Percentiles rank a stretch among this genome's conserved stretches.
Evolutionary conservation across 192 early-diverging fungal genomes (phyloP).

Genomic region (Linderina pennispora): DNA sequence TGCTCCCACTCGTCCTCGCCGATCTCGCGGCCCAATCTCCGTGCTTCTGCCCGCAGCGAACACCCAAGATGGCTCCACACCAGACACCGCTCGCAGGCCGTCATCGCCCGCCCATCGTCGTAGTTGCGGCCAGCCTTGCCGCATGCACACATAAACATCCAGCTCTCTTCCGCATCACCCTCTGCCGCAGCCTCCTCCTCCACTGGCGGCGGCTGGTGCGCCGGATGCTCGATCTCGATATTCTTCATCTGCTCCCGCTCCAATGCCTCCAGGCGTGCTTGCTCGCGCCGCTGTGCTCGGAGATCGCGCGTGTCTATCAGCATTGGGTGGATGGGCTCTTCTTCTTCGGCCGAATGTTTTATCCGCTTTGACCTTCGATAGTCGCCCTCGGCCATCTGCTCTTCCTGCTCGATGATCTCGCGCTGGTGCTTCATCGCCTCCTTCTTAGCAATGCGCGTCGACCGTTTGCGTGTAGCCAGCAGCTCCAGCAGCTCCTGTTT

Average conservation of each 20-base stretch:
- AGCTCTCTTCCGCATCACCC: slow-evolving; percentile 9
- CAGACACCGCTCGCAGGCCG: slow-evolving; percentile 22
- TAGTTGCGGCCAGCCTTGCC: slow-evolving; percentile 24
- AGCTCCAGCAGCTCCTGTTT: slow-evolving; percentile 5
- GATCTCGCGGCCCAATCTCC: slow-evolving; percentile 13
- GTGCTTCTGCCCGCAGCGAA: slow-evolving; percentile 20
- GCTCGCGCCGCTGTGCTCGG: neutral
- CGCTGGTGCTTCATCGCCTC: slow-evolving; percentile 1
- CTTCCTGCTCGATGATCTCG: neutral
- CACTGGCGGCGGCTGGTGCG: neutral
- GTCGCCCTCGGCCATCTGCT: neutral
- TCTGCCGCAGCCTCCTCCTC: neutral
- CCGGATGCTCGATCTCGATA: neutral
- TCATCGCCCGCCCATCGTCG: slow-evolving; percentile 38
- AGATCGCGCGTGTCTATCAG: neutral
- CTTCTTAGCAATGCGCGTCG: slow-evolving; percentile 10
- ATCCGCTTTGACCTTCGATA: too few relatives aligned
- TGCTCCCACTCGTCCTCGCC: slow-evolving; percentile 31
- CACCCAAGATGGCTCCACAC: slow-evolving; percentile 32
- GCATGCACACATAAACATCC: slow-evolving; percentile 34
- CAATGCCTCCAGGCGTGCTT: neutral
- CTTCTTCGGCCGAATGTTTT: too few relatives aligned
- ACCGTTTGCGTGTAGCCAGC: slow-evolving; percentile 7
- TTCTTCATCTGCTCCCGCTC: neutral
- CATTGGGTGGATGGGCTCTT: too few relatives aligned